Conservation (phyloP, 1,284 basidiomycete genomes). For the Cryptococcus floricola region DNA sequence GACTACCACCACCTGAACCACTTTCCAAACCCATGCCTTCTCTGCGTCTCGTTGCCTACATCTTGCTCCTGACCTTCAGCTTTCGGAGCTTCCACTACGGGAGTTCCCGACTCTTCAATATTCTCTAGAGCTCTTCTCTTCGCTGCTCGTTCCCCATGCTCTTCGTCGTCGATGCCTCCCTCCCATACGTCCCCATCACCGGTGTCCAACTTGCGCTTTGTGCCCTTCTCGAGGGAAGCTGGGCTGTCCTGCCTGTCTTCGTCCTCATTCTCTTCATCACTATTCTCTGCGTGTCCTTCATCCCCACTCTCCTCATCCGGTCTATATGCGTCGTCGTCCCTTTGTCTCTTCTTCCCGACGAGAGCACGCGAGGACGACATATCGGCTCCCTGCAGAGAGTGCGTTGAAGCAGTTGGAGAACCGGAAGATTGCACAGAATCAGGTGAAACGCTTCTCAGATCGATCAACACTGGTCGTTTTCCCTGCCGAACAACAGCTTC, state of each 20-base stretch:
- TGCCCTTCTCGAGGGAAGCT: background rate
- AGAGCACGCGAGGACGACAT: background rate
- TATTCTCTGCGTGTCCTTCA: background rate
- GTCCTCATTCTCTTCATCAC: background rate
- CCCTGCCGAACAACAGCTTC: too few species aligned
- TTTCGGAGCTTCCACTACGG: constrained; percentile 1
- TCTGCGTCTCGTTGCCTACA: background rate
- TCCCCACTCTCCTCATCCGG: background rate
- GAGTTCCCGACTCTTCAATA: constrained; percentile 11
- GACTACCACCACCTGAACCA: constrained; percentile 3
- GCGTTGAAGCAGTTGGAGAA: background rate
- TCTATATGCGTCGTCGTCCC: background rate
- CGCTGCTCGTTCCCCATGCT: background rate
- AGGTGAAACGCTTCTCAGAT: background rate
- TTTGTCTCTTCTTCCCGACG: background rate
- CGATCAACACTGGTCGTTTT: too few species aligned
- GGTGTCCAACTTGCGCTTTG: background rate
- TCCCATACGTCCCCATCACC: constrained; percentile 9
- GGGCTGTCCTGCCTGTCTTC: background rate
- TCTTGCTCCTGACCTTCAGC: background rate
- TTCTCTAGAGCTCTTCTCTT: constrained; percentile 21
- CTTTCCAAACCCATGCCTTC: constrained; percentile 2
- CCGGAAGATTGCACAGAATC: background rate
- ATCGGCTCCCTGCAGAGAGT: background rate
- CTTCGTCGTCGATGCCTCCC: constrained; percentile 10